Conservation (phyloP, 305 asterid genomes). For the Striga hermonthica region DNA sequence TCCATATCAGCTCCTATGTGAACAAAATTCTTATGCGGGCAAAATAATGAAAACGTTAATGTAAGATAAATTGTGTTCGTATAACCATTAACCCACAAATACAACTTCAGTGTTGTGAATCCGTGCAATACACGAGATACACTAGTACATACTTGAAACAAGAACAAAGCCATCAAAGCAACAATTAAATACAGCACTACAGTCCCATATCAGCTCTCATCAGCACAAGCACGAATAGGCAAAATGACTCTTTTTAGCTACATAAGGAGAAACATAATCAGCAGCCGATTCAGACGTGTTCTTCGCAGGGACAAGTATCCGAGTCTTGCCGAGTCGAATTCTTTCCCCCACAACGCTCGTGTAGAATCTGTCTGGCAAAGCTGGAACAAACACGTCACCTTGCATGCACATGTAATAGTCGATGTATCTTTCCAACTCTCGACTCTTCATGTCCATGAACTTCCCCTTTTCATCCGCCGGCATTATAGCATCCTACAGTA, state of each 20-base stretch:
- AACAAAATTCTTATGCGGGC: no score
- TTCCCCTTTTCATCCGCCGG: constrained; percentile 49
- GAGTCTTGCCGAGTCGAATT: constrained; percentile 46
- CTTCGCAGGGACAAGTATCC: constrained; percentile 36
- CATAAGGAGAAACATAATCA: constrained; percentile 43
- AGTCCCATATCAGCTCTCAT: background rate
- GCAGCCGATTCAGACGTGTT: constrained; percentile 25
- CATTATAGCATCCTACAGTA: constrained; percentile 45
- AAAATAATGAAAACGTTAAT: no score
- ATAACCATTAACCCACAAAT: no score
- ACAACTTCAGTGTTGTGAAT: no score
- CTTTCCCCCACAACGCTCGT: constrained; percentile 41
- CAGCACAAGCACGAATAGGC: constrained; percentile 54
- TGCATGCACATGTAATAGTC: constrained; percentile 44
- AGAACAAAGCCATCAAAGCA: no score
- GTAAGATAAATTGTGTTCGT: no score
- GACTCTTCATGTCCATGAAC: constrained; percentile 31
- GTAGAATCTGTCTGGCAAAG: constrained; percentile 34
- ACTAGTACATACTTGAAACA: no score
- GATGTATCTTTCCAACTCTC: constrained; percentile 34
- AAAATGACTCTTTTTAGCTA: constrained; percentile 40
- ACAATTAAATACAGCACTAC: no score
- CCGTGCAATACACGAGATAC: no score
- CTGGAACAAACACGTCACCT: constrained; percentile 51
- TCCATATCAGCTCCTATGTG: no score